phyloP scores from a whole-genome alignment of 805 yeast genomes.

The Yamadazyma takamatsuzukensis region DNA sequence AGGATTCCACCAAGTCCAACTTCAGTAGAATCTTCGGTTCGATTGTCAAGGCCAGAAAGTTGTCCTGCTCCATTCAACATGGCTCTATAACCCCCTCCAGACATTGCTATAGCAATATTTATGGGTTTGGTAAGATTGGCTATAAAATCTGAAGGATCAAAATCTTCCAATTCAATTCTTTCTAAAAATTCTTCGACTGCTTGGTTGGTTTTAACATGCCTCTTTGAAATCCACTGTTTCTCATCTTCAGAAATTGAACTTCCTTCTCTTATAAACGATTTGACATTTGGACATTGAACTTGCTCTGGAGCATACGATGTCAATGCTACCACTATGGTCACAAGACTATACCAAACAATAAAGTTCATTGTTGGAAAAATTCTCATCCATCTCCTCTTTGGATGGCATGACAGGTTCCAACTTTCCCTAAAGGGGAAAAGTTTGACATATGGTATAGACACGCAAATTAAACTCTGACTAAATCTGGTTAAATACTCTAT shows the following conservation, averaged over 20 bases:
- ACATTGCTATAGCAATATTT: constrained; percentile 33
- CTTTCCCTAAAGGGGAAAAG: too few relatives aligned
- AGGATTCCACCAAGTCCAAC: constrained; percentile 69
- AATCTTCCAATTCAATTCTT: constrained; percentile 18
- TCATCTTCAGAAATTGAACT: constrained; percentile 21
- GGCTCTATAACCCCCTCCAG: constrained; percentile 42
- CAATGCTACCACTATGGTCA: too few relatives aligned
- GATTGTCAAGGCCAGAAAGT: constrained; percentile 71
- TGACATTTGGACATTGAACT: constrained; percentile 22
- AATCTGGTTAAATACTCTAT: too few relatives aligned
- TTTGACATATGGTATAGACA: too few relatives aligned
- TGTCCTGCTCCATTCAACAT: constrained; percentile 80
- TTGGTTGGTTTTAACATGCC: constrained; percentile 20
- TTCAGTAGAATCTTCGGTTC: constrained; percentile 52
- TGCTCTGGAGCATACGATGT: constrained; percentile 30
- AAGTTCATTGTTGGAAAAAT: too few relatives aligned
- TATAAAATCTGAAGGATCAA: constrained; percentile 20
- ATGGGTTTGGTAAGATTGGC: constrained; percentile 11
- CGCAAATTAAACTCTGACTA: too few relatives aligned
- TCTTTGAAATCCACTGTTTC: constrained; percentile 19
- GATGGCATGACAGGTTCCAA: too few relatives aligned
- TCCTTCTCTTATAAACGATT: constrained; percentile 23
- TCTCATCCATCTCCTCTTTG: too few relatives aligned
- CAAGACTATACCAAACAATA: too few relatives aligned
- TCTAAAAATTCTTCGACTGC: constrained; percentile 22